These are phyloP conservation scores for Trichoderma afroharzianum DNA, from an alignment of 2,329 filamentous ascomycete species.

Conservation along the genomic window DNA sequence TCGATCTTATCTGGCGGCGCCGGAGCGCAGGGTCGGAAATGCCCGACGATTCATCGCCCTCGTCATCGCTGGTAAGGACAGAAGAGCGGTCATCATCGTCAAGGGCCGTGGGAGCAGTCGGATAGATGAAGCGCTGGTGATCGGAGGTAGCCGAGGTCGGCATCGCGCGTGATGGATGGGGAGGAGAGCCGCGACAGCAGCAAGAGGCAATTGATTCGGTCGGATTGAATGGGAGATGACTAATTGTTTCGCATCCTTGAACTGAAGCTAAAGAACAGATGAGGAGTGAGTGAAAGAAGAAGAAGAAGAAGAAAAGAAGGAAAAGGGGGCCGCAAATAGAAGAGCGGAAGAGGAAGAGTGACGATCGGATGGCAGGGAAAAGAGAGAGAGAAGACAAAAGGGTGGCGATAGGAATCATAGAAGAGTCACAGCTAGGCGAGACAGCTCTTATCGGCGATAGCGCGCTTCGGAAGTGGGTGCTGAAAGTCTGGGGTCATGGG, in stretches of 20 bases:
- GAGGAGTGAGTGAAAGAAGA: background rate
- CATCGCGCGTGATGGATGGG: conserved; percentile 1
- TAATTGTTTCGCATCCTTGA: background rate
- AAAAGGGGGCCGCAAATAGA: background rate
- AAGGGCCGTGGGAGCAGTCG: background rate
- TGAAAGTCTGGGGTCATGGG: background rate
- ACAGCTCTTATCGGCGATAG: conserved; percentile 13
- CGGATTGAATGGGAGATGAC: background rate
- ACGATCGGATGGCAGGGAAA: background rate
- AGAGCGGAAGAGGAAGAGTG: background rate
- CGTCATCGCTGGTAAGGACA: conserved; percentile 17
- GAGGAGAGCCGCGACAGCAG: background rate
- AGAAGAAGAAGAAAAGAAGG: background rate
- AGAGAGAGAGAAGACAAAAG: background rate
- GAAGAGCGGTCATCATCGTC: conserved; percentile 26
- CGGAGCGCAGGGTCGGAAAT: conserved; percentile 19
- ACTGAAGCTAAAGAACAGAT: background rate
- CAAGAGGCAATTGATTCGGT: background rate
- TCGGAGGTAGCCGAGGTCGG: conserved; percentile 13
- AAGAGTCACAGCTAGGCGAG: background rate
- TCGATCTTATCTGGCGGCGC: conserved; percentile 27
- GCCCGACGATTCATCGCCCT: background rate
- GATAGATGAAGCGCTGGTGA: conserved; percentile 13
- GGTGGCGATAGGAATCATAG: background rate
- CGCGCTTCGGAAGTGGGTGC: background rate